Base-by-base conservation (phyloP, 495 filamentous ascomycete genomes). In the Annulohypoxylon nitens region DNA sequence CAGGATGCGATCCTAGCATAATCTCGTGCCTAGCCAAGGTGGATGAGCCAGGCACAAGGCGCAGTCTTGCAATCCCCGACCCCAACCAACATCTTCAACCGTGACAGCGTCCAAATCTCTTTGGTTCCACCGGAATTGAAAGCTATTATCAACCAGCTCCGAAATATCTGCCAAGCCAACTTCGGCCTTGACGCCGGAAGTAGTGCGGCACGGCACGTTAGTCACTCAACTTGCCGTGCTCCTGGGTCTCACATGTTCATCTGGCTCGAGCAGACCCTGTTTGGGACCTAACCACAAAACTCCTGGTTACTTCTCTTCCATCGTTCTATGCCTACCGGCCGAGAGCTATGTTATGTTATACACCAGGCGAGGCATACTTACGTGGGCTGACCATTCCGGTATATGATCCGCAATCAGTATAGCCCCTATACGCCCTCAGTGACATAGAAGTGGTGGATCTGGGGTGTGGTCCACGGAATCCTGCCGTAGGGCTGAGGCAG, bases 401-500 rank as follows among this genome's bases (percentile, higher is more conserved):
- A 63, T 36, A 20, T 50, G 60, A 36, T 61, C 59, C 47, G 60
- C 30, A 59, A 71, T 36, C 26, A 65, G 67, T 57, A 67, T 60
- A 75, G 45, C 50, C 66, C 66, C 30, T 61, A 68, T 57, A 70
- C 48, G 37, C 62, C 67, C 36, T 34, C 43, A 57, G 26, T 68
- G 55, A 61, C 63, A 64, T 45, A 54, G 12, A 54, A 23, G 20
- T 45, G 57, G 36, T 55, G 72, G 63, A 71, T 71, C 63, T 58
- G 45, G 59, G 67, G 72, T 71, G 72, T 75, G 64, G 64, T 55
- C 47, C 63, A 64, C 66, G 63, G 63, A 70, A 75, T 75, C 71
- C 71, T 74, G 39, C 71, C 72, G 59, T 75, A 75, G 72, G 72
- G 72, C 72, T 75, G 72, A 74, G 62, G 72, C 50, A 70, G 60